phyloP scores from a whole-genome alignment of 805 yeast genomes.

The Pichia paraexigua region DNA sequence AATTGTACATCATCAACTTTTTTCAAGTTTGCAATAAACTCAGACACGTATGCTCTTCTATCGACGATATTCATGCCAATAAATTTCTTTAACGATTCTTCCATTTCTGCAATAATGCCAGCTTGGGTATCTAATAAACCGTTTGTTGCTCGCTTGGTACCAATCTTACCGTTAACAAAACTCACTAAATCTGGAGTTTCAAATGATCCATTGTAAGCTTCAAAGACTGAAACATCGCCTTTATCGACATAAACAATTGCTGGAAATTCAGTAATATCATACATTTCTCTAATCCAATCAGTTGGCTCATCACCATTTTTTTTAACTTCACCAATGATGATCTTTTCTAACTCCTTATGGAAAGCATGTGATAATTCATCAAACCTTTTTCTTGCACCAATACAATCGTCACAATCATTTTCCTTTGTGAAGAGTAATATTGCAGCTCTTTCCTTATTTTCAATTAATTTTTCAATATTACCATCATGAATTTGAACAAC shows the following conservation, averaged over 20 bases:
- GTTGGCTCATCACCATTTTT: constrained; percentile 38
- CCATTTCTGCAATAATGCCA: constrained; percentile 33
- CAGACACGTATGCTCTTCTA: constrained; percentile 22
- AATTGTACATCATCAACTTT: constrained; percentile 24
- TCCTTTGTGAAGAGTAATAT: constrained; percentile 43
- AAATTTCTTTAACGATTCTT: constrained; percentile 24
- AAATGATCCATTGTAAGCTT: constrained; percentile 34
- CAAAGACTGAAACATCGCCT: constrained; percentile 30
- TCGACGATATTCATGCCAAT: constrained; percentile 24
- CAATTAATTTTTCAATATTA: constrained; percentile 21
- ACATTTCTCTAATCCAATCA: constrained; percentile 33
- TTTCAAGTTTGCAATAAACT: constrained; percentile 30
- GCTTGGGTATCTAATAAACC: constrained; percentile 34
- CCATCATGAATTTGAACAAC: constrained; percentile 24
- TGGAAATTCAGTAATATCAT: constrained; percentile 42
- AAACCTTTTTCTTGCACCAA: constrained; percentile 43
- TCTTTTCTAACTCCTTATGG: constrained; percentile 30
- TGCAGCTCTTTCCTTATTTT: constrained; percentile 32
- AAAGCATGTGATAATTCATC: constrained; percentile 42
- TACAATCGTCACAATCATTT: constrained; percentile 43
- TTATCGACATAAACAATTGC: constrained; percentile 42
- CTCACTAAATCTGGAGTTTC: constrained; percentile 39
- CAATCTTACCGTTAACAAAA: constrained; percentile 40
- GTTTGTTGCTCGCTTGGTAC: constrained; percentile 32
- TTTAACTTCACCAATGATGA: constrained; percentile 40